Percentiles rank a stretch among this genome's conserved stretches.
These are phyloP conservation scores for Populus deltoides DNA, from an alignment of 345 rosid species.

Conservation along the genomic window DNA sequence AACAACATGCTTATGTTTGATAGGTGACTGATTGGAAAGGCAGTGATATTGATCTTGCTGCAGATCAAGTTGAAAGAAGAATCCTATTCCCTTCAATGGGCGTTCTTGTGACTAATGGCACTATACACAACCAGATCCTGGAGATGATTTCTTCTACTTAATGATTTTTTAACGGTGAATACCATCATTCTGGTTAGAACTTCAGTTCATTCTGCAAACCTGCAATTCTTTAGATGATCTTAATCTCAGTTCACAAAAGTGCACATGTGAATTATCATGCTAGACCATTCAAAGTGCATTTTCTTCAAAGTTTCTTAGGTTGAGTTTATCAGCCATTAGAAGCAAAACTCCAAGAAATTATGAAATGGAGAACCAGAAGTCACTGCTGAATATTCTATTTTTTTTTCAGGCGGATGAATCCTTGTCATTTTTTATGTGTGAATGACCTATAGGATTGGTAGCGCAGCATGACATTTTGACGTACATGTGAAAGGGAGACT, in stretches of 20 bases:
- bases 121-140: constrained; percentile 46
- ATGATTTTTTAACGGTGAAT: constrained; percentile 21
- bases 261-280: too few species aligned
- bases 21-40: constrained; percentile 84
- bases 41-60: constrained; percentile 46
- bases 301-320: too few species aligned
- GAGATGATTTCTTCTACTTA: constrained; percentile 46
- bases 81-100: constrained; percentile 58
- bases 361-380: not conserved
- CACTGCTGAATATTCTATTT: not conserved
- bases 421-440: too few species aligned
- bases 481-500: too few species aligned
- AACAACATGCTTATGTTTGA: not conserved
- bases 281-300: too few species aligned
- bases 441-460: too few species aligned
- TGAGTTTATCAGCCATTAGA: too few species aligned
- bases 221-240: too few species aligned
- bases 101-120: constrained; percentile 59
- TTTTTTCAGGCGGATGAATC: not conserved
- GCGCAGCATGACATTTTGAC: too few species aligned
- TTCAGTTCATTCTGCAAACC: not conserved
- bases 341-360: too few species aligned
- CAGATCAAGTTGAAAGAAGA: constrained; percentile 58
- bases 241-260: too few species aligned
- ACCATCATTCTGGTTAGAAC: not conserved